A percentile compares a stretch with the other conserved stretches of the same genome.
Conservation (phyloP, 495 filamentous ascomycete genomes). For the Aspergillus campestris region DNA sequence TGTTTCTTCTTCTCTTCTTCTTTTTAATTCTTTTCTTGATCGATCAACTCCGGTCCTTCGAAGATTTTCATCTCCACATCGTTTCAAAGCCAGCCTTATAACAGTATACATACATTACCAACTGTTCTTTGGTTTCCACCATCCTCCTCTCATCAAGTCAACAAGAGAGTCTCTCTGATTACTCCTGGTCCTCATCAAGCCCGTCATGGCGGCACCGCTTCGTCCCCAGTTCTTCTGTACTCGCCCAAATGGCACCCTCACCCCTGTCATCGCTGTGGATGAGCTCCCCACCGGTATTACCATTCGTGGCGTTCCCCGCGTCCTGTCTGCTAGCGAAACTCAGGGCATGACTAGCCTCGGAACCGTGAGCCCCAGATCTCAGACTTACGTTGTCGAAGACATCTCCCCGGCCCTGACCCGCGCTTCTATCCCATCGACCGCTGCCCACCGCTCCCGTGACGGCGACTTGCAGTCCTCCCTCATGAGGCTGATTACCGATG, state of each 20-base stretch:
- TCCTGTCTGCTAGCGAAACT: conserved; percentile 26
- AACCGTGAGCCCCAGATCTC: conserved; percentile 16
- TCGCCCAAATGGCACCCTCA: conserved; percentile 48
- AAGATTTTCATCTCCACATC: background rate
- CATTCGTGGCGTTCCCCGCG: conserved; percentile 28
- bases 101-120: background rate
- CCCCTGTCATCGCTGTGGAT: conserved; percentile 57
- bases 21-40: conserved; percentile 4
- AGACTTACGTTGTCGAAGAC: conserved; percentile 29
- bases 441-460: conserved; percentile 10
- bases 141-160: background rate
- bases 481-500: conserved; percentile 15
- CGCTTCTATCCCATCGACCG: background rate
- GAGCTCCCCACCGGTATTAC: conserved; percentile 42
- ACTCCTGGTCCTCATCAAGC: background rate
- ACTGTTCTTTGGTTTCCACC: background rate
- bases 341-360: conserved; percentile 42
- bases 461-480: conserved; percentile 17
- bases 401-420: conserved; percentile 10
- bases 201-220: conserved; percentile 17
- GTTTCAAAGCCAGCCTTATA: conserved; percentile 4
- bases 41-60: background rate
- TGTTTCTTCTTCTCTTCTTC: conserved; percentile 7
- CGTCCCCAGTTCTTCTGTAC: conserved; percentile 45
- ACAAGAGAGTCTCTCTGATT: background rate